Percentiles rank a stretch among this genome's conserved stretches.
Evolutionary conservation across 1,284 basidiomycete genomes (phyloP).

Genomic region (Ustilago esculenta): DNA sequence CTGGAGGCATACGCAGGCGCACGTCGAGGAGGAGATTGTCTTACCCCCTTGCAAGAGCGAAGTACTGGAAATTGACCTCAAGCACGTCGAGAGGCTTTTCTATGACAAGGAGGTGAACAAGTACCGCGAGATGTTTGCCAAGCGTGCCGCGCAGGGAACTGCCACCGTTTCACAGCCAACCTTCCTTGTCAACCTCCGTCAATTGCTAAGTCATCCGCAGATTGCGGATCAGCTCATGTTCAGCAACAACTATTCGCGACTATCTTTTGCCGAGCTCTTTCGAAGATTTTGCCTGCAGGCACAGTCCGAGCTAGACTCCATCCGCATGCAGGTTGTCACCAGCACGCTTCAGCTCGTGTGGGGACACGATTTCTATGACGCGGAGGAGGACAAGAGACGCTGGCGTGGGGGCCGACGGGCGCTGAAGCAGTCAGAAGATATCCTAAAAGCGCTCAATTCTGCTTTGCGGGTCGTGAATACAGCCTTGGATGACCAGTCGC

Average conservation of each 20-base stretch:
- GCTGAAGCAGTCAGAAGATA: conserved; percentile 11
- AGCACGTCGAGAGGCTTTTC: conserved; percentile 47
- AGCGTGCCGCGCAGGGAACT: conserved; percentile 19
- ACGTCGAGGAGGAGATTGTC: conserved; percentile 47
- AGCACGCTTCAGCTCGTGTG: conserved; percentile 38
- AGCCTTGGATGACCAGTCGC: conserved; percentile 20
- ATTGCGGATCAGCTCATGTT: conserved; percentile 44
- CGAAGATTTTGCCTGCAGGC: conserved; percentile 28
- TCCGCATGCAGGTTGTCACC: conserved; percentile 30
- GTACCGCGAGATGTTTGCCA: conserved; percentile 22
- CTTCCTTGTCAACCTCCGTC: conserved; percentile 43
- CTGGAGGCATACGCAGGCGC: conserved; percentile 50
- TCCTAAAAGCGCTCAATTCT: conserved; percentile 16
- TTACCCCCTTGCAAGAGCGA: conserved; percentile 43
- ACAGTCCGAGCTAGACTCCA: conserved; percentile 32
- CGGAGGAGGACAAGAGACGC: conserved; percentile 25
- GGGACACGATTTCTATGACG: conserved; percentile 43
- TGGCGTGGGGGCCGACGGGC: conserved; percentile 30
- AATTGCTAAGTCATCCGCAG: conserved; percentile 54
- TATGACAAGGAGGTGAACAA: conserved; percentile 51
- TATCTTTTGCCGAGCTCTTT: conserved; percentile 49
- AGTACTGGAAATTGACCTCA: conserved; percentile 39
- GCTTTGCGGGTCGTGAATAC: conserved; percentile 15
- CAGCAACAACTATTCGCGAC: conserved; percentile 30
- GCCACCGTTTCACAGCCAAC: conserved; percentile 20